These are phyloP conservation scores for Solanum hybrid DNA, from an alignment of 305 asterid species.

Conservation along the genomic window DNA sequence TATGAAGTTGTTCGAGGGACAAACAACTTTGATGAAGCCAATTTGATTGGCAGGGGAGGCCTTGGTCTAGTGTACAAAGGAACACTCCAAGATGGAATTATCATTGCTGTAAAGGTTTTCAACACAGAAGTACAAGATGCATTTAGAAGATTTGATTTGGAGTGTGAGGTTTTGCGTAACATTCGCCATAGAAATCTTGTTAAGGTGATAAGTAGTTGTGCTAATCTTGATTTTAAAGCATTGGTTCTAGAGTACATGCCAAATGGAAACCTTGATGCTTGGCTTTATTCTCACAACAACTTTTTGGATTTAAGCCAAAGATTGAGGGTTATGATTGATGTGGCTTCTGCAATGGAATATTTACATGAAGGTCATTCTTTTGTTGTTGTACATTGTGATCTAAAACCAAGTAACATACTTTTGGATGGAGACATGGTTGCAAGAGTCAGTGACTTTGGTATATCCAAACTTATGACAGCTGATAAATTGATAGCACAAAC, in stretches of 20 bases:
- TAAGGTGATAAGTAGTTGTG: not conserved
- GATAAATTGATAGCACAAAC: not conserved
- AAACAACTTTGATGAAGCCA: not conserved
- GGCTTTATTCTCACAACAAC: not conserved
- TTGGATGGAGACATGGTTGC: not conserved
- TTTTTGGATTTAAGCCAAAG: not conserved
- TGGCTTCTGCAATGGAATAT: not conserved
- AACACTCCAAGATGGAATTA: not conserved
- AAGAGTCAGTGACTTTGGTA: not conserved
- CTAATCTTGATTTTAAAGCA: not conserved
- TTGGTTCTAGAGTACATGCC: not conserved
- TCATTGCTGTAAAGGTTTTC: not conserved
- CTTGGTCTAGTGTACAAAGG: not conserved
- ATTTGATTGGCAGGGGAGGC: not conserved
- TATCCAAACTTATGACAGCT: not conserved
- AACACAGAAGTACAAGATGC: not conserved
- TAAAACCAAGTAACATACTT: not conserved
- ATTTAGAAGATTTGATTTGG: not conserved
- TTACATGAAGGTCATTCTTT: not conserved
- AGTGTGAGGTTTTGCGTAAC: not conserved
- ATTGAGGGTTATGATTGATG: not conserved
- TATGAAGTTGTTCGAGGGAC: slow-evolving; percentile 8
- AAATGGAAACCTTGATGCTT: not conserved
- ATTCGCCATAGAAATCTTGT: not conserved
- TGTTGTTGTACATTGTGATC: not conserved